phyloP scores from a whole-genome alignment of 2,329 filamentous ascomycete genomes.

The Paraconiothyrium brasiliense region DNA sequence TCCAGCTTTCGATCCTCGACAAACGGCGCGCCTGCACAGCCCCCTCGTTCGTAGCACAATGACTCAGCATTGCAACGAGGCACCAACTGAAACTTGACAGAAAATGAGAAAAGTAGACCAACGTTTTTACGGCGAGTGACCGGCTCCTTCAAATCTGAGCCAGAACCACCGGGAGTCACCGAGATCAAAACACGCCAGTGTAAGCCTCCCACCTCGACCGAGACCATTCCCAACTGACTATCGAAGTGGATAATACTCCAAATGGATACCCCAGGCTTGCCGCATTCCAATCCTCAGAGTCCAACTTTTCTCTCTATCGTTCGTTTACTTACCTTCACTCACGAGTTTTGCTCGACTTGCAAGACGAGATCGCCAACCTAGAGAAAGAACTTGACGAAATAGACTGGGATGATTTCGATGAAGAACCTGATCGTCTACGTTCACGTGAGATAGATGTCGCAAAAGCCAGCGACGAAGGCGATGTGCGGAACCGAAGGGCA shows the following conservation, averaged over 20 bases:
- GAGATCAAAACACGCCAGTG: constrained; percentile 45
- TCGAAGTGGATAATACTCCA: constrained; percentile 47
- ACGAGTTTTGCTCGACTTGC: constrained; percentile 49
- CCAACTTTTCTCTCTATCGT: constrained; percentile 53
- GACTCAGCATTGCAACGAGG: not conserved
- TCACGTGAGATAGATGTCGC: constrained; percentile 40
- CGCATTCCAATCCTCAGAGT: constrained; percentile 51
- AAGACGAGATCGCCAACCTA: constrained; percentile 49
- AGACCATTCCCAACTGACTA: constrained; percentile 17
- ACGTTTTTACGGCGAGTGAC: constrained; percentile 39
- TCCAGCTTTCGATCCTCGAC: constrained; percentile 23
- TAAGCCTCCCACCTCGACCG: constrained; percentile 27
- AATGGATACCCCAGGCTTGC: constrained; percentile 52
- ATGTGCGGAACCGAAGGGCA: constrained; percentile 32
- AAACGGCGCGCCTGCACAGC: constrained; percentile 39
- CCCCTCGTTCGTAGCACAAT: constrained; percentile 41
- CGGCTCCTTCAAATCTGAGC: constrained; percentile 39
- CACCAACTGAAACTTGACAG: constrained; percentile 28
- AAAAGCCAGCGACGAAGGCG: constrained; percentile 25
- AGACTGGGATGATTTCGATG: constrained; percentile 41
- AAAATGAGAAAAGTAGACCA: constrained; percentile 34
- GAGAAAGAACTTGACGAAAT: constrained; percentile 50
- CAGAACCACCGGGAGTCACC: constrained; percentile 41
- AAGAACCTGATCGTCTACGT: constrained; percentile 33
- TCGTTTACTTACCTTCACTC: constrained; percentile 52